Percentiles rank a stretch among this genome's conserved stretches.
These are phyloP conservation scores for Helminthosporium solani DNA, from an alignment of 2,329 filamentous ascomycete species.

Conservation along the genomic window DNA sequence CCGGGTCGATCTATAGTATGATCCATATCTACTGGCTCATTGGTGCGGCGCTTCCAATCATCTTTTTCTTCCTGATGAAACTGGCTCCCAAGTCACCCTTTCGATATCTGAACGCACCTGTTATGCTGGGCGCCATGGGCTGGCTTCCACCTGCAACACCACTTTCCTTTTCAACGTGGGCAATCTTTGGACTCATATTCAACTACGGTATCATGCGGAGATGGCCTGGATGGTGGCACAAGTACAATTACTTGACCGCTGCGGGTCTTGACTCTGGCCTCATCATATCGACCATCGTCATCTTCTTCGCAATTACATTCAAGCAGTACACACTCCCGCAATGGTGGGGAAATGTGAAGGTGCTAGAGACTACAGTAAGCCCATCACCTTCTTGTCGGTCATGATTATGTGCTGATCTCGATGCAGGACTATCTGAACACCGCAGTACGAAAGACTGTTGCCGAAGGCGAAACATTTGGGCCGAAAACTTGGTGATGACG, in stretches of 20 bases:
- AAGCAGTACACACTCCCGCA: constrained; percentile 56
- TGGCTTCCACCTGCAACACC: constrained; percentile 64
- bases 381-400: not conserved
- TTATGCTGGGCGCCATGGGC: constrained; percentile 42
- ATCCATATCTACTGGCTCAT: constrained; percentile 73
- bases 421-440: constrained; percentile 39
- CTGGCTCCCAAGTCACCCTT: constrained; percentile 61
- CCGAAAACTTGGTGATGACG: constrained; percentile 49
- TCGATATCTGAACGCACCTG: constrained; percentile 66
- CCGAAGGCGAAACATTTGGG: constrained; percentile 45
- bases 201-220: constrained; percentile 67
- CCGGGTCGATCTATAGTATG: constrained; percentile 58
- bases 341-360: constrained; percentile 64
- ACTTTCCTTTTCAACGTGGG: constrained; percentile 72
- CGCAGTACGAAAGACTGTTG: constrained; percentile 21
- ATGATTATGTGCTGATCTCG: not conserved
- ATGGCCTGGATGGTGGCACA: constrained; percentile 72
- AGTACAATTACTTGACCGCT: constrained; percentile 75
- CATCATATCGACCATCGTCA: constrained; percentile 65
- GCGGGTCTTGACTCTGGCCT: constrained; percentile 70
- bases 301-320: constrained; percentile 68
- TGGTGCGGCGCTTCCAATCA: constrained; percentile 61
- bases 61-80: constrained; percentile 63
- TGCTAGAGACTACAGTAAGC: constrained; percentile 46
- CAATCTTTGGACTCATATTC: constrained; percentile 65